Base-by-base conservation (phyloP, 371 early-diverging fungal genomes). In the Lichtheimia hyalospora region DNA sequence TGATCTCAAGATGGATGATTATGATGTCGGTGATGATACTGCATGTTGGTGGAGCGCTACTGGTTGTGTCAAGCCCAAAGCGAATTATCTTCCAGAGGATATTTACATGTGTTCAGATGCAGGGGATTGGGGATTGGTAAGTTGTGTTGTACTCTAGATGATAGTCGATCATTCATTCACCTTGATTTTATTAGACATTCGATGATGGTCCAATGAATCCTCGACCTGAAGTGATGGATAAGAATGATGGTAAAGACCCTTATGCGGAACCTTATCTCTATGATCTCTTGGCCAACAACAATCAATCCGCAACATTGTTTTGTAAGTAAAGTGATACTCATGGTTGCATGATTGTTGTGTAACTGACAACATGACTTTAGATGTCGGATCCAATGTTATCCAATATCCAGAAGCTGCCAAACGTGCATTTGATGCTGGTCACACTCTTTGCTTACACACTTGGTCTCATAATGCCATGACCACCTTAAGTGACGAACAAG, bases 71-170 rank as follows among this genome's bases (percentile, higher is more conserved):
- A 63, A 68, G 48, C 77, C 77, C 20, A 80, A 80, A 54, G 70
- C 56, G 2, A 25, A 49, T 21, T 80, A 76, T 25, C 52, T 80
- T 25, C 80, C 80, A 5, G 40, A 65, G 1, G 80, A 80, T 62
- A 60, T 77, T 16, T 67, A 65, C n/a, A 53, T 66, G 27, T 80
- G 80, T 49, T 66, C 69, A 21, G 64, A 63, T 28, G 65, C 70
- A 20, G 80, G 77, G 18, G 77, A 76, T 54, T 80, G 81, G 81
- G 81, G 81, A 58, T 58, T 66, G 66, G 68, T 68, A 69, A 60
- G 55, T 40, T 18, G 48, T 18, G 42, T 40, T 43, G 14, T 2
- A 49, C 1, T 7, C 5, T 53, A 10, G 15, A 18, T 14, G n/a
- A 25, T 41, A 2, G 0, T 24, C 23, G 7, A n/a, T 48, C 7